A percentile compares a stretch with the other conserved stretches of the same genome.
Evolutionary conservation across 108 stramenopile genomes (phyloP).

Genomic region (Schizochytrium sp.): DNA sequence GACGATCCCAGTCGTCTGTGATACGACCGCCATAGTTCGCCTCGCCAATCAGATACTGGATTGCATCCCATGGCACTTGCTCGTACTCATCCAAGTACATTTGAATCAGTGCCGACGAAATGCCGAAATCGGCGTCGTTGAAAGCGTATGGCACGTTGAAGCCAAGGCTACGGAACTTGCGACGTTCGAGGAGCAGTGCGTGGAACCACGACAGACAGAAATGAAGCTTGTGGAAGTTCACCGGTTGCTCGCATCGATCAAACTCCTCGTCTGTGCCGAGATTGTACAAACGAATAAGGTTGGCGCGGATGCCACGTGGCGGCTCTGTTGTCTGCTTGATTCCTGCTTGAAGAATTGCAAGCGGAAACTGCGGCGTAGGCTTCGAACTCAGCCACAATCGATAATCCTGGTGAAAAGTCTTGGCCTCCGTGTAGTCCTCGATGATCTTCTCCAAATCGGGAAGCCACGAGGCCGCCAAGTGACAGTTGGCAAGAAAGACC

Average conservation of each 20-base stretch:
- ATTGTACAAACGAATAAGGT: constrained; percentile 55
- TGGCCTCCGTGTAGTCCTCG: constrained; percentile 27
- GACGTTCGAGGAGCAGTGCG: constrained; percentile 52
- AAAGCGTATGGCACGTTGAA: constrained; percentile 67
- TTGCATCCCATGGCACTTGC: constrained; percentile 54
- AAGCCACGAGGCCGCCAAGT: constrained; percentile 58
- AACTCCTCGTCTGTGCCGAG: constrained; percentile 46
- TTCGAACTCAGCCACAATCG: constrained; percentile 54
- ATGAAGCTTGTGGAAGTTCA: constrained; percentile 50
- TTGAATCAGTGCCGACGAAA: constrained; percentile 56
- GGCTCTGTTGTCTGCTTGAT: constrained; percentile 64
- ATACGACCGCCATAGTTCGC: constrained; percentile 65
- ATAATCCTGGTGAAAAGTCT: constrained; percentile 31
- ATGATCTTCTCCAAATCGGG: constrained; percentile 56
- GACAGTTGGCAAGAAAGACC: constrained; percentile 61
- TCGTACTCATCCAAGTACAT: constrained; percentile 57
- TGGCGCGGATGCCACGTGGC: constrained; percentile 50
- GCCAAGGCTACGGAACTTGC: constrained; percentile 62
- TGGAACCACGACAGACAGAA: constrained; percentile 63
- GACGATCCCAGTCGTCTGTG: constrained; percentile 59
- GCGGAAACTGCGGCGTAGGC: constrained; percentile 56
- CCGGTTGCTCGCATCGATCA: background rate
- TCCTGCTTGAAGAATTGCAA: constrained; percentile 50
- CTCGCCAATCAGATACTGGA: constrained; percentile 57
- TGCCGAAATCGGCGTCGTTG: constrained; percentile 58